Percentiles rank a stretch among this genome's conserved stretches.
Evolutionary conservation across 768 basidiomycete genomes (phyloP).

Genomic region (Mycena polygramma): DNA sequence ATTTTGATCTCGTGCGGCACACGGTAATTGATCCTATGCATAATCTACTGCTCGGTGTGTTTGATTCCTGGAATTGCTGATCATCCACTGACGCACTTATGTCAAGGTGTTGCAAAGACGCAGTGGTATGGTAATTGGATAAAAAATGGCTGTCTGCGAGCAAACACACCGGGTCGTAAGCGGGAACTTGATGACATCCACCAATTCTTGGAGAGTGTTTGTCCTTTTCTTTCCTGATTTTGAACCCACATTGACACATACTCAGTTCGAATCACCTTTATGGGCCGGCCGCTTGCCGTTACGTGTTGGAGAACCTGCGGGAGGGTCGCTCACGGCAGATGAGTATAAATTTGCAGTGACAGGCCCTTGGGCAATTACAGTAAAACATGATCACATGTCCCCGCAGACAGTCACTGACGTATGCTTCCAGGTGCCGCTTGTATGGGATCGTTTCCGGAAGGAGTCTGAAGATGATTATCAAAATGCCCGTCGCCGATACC

Average conservation of each 20-base stretch:
- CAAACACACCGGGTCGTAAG: constrained; percentile 18
- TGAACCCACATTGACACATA: too few species aligned
- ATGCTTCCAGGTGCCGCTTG: not conserved
- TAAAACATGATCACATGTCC: not conserved
- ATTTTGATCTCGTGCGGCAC: constrained; percentile 40
- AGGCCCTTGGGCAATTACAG: constrained; percentile 36
- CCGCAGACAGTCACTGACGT: not conserved
- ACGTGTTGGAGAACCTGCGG: constrained; percentile 42
- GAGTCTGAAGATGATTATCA: not conserved
- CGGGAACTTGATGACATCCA: constrained; percentile 39
- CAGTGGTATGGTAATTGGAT: constrained; percentile 45
- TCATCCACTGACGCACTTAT: too few species aligned
- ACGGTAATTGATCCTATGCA: constrained; percentile 37
- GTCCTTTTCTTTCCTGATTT: too few species aligned
- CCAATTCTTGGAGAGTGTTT: constrained; percentile 32
- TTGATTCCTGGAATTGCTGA: not conserved
- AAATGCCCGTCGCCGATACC: not conserved
- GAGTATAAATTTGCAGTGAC: constrained; percentile 41
- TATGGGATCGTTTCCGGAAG: not conserved
- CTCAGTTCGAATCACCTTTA: constrained; percentile 17
- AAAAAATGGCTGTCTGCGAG: constrained; percentile 25
- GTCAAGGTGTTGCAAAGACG: constrained; percentile 42
- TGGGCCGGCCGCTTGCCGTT: constrained; percentile 39
- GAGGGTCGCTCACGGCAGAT: constrained; percentile 42
- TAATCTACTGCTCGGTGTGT: constrained; percentile 28